Base-by-base conservation (phyloP, 108 stramenopile species). In the Cyclostephanos invisitatus region DNA sequence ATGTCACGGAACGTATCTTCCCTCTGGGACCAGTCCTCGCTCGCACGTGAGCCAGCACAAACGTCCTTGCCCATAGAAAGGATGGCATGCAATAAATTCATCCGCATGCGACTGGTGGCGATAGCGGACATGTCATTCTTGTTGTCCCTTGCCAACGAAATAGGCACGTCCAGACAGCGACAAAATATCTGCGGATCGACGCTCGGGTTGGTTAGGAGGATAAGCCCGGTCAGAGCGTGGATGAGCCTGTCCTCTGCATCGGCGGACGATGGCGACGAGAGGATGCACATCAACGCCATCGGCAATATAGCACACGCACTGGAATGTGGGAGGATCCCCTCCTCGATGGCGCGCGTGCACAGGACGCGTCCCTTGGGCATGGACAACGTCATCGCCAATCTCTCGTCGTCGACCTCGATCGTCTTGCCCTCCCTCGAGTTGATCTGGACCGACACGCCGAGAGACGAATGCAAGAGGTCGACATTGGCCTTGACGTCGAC, bases 351-450 rank as follows among this genome's bases (percentile, higher is more conserved):
- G 10, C 93, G 83, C 18, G 86, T 70, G 22, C 87, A 73, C 28
- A 94, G 62, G 0, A 81, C 70, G n/a, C 85, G 77, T 36, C 93
- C 93, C 78, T 94, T 94, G 59, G 77, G 65, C 20, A 94, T 64
- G 40, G 88, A 91, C 24, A 86, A 21, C 18, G 82, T 75, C 25
- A 62, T 68, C 14, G 56, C 74, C 11, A 68, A 54, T n/a, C 62
- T 62, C 0, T 9, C 61, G 15, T 68, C 58, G 21, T 83, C 87
- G 17, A 81, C 73, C 18, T 73, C 62, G 36, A 67, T 64, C 53
- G 66, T 67, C 44, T 72, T 72, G 20, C 60, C 50, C 20, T 77
- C 79, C 42, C 72, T 64, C 0, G 69, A 12, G 48, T 61, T 25
- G 47, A 42, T 53, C 24, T 68, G 74, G 14, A 70, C 59, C 1